Evolutionary conservation across 1,284 basidiomycete species (phyloP).

Genomic region (Rugosomyces carneus): DNA sequence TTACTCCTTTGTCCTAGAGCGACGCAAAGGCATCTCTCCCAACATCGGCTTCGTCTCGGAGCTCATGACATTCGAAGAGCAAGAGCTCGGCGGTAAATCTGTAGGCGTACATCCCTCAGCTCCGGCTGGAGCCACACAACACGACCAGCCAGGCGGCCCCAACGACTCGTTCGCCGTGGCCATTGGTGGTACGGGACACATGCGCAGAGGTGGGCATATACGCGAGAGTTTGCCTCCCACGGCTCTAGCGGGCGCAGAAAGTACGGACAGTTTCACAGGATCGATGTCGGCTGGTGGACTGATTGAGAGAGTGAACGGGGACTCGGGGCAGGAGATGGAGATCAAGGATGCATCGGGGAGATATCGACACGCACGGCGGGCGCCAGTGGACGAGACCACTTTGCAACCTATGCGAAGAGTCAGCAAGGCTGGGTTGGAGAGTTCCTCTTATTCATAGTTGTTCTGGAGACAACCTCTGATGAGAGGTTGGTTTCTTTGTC

Average conservation of each 20-base stretch:
- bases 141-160: constrained; percentile 19
- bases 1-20: constrained; percentile 86
- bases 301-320: constrained; percentile 40
- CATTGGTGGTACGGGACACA: constrained; percentile 27
- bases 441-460: constrained; percentile 21
- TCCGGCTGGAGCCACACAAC: constrained; percentile 23
- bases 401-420: constrained; percentile 81
- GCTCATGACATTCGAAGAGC: constrained; percentile 93
- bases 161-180: constrained; percentile 36
- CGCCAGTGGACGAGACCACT: constrained; percentile 81
- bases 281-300: constrained; percentile 34
- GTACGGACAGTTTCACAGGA: constrained; percentile 20
- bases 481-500: background rate
- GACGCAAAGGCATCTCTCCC: constrained; percentile 89
- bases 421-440: constrained; percentile 87
- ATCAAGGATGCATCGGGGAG: constrained; percentile 77
- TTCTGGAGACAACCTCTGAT: constrained; percentile 4
- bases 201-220: constrained; percentile 45
- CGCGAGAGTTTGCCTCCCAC: constrained; percentile 74
- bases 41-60: constrained; percentile 98
- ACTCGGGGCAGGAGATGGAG: constrained; percentile 75
- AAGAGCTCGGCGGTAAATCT: constrained; percentile 79
- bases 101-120: constrained; percentile 56
- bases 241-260: constrained; percentile 16
- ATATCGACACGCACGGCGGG: constrained; percentile 77